Conservation (phyloP, 306 rosid genomes). For the Corylus avellana region DNA sequence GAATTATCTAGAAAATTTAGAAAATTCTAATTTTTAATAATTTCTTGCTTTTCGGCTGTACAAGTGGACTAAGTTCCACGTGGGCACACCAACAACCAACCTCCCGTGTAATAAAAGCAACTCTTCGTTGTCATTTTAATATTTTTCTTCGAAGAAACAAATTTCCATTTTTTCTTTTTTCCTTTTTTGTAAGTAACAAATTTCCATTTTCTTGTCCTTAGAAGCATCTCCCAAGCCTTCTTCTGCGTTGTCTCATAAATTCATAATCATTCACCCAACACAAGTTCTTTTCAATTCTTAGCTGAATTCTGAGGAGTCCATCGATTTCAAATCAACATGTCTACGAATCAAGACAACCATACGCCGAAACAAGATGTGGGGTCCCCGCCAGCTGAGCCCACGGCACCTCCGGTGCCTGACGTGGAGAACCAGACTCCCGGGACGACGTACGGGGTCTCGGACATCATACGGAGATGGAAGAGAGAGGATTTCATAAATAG, state of each 20-base stretch:
- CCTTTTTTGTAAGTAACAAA: neutral
- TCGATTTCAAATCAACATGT: neutral
- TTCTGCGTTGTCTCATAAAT: neutral
- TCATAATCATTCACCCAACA: neutral
- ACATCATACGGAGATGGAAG: conserved; percentile 55
- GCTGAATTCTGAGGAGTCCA: neutral
- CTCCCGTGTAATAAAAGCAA: neutral
- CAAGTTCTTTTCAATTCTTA: neutral
- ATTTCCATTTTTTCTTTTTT: too few species aligned
- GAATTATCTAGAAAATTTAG: too few species aligned
- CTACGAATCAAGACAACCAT: conserved; percentile 9
- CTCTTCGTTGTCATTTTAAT: neutral
- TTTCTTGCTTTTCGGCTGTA: too few species aligned
- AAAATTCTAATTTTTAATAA: too few species aligned
- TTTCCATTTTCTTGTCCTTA: neutral
- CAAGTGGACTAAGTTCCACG: neutral
- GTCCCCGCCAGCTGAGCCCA: conserved; percentile 27
- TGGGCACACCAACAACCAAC: too few species aligned
- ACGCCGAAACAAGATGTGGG: conserved; percentile 29
- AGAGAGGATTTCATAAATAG: conserved; percentile 62
- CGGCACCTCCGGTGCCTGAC: conserved; percentile 18
- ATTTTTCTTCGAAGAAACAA: neutral
- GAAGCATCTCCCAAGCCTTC: neutral
- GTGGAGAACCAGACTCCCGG: conserved; percentile 22
- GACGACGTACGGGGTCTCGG: conserved; percentile 18